phyloP scores from a whole-genome alignment of 139 green algal genomes.

The Zygnema cylindricum region DNA sequence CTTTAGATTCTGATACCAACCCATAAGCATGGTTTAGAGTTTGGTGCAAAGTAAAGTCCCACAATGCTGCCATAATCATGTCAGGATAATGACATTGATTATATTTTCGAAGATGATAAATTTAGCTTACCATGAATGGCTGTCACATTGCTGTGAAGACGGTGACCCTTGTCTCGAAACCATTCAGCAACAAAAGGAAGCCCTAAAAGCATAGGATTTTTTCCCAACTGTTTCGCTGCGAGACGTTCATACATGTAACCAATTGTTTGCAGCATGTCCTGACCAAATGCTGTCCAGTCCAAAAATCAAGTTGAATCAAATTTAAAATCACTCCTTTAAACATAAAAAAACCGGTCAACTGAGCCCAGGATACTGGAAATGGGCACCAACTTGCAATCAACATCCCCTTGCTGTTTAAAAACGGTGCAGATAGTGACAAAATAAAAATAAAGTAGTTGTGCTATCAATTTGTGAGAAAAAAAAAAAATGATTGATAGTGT shows the following conservation, averaged over 20 bases:
- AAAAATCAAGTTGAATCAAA: not conserved
- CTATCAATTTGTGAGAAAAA: too few species aligned
- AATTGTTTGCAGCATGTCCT: constrained; percentile 83
- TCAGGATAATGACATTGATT: not conserved
- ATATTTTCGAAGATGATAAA: not conserved
- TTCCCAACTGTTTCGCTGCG: constrained; percentile 75
- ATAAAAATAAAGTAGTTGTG: too few species aligned
- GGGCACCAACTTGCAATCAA: not conserved
- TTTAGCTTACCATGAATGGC: constrained; percentile 42
- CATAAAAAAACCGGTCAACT: not conserved
- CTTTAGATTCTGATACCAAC: too few species aligned
- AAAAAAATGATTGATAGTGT: too few species aligned
- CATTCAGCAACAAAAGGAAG: constrained; percentile 58
- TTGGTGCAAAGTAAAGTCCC: not conserved
- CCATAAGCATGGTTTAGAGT: too few species aligned
- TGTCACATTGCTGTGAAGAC: constrained; percentile 23
- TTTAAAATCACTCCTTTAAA: not conserved
- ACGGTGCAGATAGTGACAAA: too few species aligned
- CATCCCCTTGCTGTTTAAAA: too few species aligned
- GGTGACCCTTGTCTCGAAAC: constrained; percentile 49
- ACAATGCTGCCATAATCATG: not conserved
- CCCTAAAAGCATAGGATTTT: constrained; percentile 62
- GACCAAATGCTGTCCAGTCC: constrained; percentile 72
- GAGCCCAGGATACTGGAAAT: not conserved
- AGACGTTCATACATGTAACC: constrained; percentile 82